phyloP scores from a whole-genome alignment of 1,139 yeast species.

The Nakaseomyces kungkrabaensis region DNA sequence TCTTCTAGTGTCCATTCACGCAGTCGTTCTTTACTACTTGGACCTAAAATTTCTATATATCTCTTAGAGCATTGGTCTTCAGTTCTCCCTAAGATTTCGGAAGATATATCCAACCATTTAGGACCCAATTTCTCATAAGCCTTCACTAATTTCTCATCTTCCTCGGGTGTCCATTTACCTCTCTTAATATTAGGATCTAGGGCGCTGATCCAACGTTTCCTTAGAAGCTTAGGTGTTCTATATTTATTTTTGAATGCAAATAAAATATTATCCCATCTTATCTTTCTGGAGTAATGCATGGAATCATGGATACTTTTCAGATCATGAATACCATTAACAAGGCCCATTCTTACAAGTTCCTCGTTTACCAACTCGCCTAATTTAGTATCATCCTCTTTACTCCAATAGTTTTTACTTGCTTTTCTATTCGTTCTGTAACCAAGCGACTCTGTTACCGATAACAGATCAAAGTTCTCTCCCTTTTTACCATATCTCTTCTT shows the following conservation, averaged over 20 bases:
- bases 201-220: conserved; percentile 70
- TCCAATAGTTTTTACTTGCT: conserved; percentile 57
- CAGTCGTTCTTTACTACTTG: conserved; percentile 60
- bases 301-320: conserved; percentile 25
- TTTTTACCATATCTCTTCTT: conserved; percentile 1
- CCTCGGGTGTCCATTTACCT: conserved; percentile 86
- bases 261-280: conserved; percentile 60
- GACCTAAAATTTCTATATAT: conserved; percentile 81
- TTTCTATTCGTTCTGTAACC: conserved; percentile 67
- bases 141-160: conserved; percentile 54
- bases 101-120: conserved; percentile 77
- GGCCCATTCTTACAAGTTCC: conserved; percentile 27
- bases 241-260: conserved; percentile 31
- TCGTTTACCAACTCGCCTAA: conserved; percentile 35
- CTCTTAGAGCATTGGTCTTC: conserved; percentile 94
- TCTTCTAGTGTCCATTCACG: conserved; percentile 76
- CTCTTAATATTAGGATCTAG: conserved; percentile 71
- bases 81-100: conserved; percentile 70
- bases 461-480: conserved; percentile 39
- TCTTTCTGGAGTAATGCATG: conserved; percentile 19
- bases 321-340: conserved; percentile 27
- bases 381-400: conserved; percentile 49
- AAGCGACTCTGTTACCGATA: conserved; percentile 60
- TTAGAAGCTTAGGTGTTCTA: conserved; percentile 59
- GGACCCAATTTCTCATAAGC: conserved; percentile 68